Base-by-base conservation (phyloP, 2,329 filamentous ascomycete species). In the Colletotrichum theobromicola region DNA sequence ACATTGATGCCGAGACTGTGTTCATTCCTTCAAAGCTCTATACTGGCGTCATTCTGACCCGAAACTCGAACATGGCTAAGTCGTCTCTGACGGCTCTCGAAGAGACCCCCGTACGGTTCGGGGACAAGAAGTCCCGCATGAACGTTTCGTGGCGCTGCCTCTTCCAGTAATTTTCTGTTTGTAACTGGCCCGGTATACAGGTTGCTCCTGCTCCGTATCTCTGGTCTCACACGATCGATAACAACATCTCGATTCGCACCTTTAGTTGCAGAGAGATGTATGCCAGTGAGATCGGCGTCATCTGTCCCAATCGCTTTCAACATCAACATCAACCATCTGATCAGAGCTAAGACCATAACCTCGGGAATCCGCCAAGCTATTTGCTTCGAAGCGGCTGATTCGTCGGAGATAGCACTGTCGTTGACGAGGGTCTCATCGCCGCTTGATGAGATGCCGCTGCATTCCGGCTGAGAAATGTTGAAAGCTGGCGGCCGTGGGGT, bases 231-330 rank as follows among this genome's bases (percentile, higher is more conserved):
- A 21, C 42, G n/a, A 0, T 46, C 42, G 10, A 21, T 46, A 9
- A 0, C 42, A n/a, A 46, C 0, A 2, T 21, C 42, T 10, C 10
- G 9, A 7, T 2, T n/a, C n/a, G 42, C 42, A 13, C 42, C 42
- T 2, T 0, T 46, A 7, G 42, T 1, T 46, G 0, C 3, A 0
- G 42, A 46, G n/a, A 46, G 0, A 5, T 18, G 0, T 12, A 50
- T 50, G 42, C 42, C n/a, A 0, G 4, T 13, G 21, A 50, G 42
- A 1, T 50, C n/a, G 42, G 1, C 0, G 0, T 50, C n/a, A 50
- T 2, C 0, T 1, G n/a, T 50, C 0, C 42, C n/a, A 50, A 50
- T 7, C 7, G n/a, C 42, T 50, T 21, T 50, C 42, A 50, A 7
- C 3, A 46, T 46, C 10, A 50, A 2, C 2, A 50, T 50, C n/a